phyloP scores from a whole-genome alignment of 208 protist species.

The Crithidia fasciculata region DNA sequence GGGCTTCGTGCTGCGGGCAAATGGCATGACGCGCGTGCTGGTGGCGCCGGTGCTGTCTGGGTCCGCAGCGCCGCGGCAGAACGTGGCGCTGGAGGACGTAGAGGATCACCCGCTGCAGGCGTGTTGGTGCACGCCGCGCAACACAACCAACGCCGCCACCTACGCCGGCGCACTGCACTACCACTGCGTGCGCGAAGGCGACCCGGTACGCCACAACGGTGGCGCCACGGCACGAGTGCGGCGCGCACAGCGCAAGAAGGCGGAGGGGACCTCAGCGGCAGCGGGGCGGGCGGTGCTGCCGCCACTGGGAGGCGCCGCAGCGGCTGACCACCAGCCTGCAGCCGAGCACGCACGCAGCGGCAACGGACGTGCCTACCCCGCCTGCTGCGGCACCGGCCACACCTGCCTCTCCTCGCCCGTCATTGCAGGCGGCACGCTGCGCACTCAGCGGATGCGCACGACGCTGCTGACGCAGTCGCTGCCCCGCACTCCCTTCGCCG shows the following conservation, averaged over 20 bases:
- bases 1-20: slow-evolving; percentile 25
- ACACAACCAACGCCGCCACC: slow-evolving; percentile 33
- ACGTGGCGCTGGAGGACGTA: slow-evolving; percentile 34
- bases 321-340: no score
- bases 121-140: slow-evolving; percentile 85
- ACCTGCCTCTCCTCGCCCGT: slow-evolving; percentile 39
- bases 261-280: slow-evolving; percentile 1
- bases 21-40: slow-evolving; percentile 28
- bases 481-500: neutral
- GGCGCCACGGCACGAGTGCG: slow-evolving; percentile 5
- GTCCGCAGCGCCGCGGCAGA: neutral
- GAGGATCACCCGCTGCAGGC: slow-evolving; percentile 40
- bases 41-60: slow-evolving; percentile 25
- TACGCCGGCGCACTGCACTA: slow-evolving; percentile 83
- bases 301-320: neutral
- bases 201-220: slow-evolving; percentile 17
- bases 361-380: slow-evolving; percentile 39
- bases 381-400: slow-evolving; percentile 77
- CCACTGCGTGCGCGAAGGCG: slow-evolving; percentile 73
- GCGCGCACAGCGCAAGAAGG: slow-evolving; percentile 6
- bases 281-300: neutral
- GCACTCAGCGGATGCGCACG: slow-evolving; percentile 21
- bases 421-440: slow-evolving; percentile 9
- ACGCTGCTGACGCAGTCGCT: slow-evolving; percentile 8
- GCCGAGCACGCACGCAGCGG: neutral